These are phyloP conservation scores for Candida incommunis DNA, from an alignment of 805 yeast species.

Conservation along the genomic window DNA sequence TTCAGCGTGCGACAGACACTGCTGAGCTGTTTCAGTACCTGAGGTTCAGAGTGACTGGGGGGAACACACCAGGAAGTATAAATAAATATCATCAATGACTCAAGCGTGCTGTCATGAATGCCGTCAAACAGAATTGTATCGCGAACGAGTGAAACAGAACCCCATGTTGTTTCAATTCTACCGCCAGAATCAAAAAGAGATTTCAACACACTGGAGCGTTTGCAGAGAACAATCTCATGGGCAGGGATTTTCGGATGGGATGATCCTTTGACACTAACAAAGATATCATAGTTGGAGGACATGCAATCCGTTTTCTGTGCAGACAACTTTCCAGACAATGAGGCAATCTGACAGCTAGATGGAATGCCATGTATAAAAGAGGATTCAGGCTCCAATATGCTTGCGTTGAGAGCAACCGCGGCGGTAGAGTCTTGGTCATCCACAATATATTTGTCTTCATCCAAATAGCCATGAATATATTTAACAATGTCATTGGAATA, in stretches of 20 bases:
- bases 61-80: not conserved
- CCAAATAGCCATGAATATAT: not conserved
- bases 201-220: not conserved
- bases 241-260: not conserved
- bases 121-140: not conserved
- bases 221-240: not conserved
- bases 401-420: not conserved
- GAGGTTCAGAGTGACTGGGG: not conserved
- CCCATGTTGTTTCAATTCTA: not conserved
- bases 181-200: not conserved
- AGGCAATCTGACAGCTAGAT: not conserved
- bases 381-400: not conserved
- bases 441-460: not conserved
- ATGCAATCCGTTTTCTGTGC: not conserved
- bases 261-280: not conserved
- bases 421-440: not conserved
- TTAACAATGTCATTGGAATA: not conserved
- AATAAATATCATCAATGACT: not conserved
- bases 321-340: not conserved
- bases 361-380: not conserved
- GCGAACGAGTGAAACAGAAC: slow-evolving; percentile 6
- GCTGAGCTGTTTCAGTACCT: not conserved
- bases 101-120: not conserved
- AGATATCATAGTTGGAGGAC: not conserved
- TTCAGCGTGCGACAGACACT: not conserved